Conservation (phyloP, 495 filamentous ascomycete species). For the Aspergillus nanangensis region DNA sequence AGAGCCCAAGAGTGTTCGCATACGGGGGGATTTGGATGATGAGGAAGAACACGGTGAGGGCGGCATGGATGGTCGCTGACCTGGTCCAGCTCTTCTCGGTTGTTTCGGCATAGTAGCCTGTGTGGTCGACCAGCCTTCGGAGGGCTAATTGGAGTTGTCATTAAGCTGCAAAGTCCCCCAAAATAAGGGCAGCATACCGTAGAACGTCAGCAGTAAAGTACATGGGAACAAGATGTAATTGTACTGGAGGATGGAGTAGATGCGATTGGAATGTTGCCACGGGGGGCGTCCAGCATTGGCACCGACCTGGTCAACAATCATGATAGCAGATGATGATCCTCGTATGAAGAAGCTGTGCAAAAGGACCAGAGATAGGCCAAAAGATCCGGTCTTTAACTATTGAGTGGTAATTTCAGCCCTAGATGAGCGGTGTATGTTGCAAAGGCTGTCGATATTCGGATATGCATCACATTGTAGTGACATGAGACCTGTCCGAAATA, state of each 20-base stretch:
- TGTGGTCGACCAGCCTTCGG: neutral
- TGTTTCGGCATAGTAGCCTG: slow-evolving; percentile 5
- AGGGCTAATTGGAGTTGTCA: neutral
- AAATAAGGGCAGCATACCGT: neutral
- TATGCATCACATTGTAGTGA: no score
- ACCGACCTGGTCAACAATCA: neutral
- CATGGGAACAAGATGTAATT: slow-evolving; percentile 6
- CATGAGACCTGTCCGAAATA: no score
- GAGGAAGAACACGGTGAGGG: neutral
- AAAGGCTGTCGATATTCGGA: no score
- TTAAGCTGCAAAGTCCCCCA: neutral
- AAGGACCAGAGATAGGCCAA: no score
- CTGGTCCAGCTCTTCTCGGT: slow-evolving; percentile 1
- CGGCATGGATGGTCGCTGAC: slow-evolving; percentile 5
- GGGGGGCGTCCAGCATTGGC: neutral
- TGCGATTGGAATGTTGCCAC: slow-evolving; percentile 6
- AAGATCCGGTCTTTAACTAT: no score
- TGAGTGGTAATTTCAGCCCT: no score
- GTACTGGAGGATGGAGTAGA: slow-evolving; percentile 2
- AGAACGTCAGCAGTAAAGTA: slow-evolving; percentile 2
- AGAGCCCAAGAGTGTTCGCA: slow-evolving; percentile 3
- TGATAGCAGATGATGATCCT: neutral
- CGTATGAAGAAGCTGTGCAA: no score
- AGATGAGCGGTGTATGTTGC: no score
- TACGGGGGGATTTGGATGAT: slow-evolving; percentile 2